Base-by-base conservation (phyloP, 768 basidiomycete species). In the Nevesoporus exiguus region DNA sequence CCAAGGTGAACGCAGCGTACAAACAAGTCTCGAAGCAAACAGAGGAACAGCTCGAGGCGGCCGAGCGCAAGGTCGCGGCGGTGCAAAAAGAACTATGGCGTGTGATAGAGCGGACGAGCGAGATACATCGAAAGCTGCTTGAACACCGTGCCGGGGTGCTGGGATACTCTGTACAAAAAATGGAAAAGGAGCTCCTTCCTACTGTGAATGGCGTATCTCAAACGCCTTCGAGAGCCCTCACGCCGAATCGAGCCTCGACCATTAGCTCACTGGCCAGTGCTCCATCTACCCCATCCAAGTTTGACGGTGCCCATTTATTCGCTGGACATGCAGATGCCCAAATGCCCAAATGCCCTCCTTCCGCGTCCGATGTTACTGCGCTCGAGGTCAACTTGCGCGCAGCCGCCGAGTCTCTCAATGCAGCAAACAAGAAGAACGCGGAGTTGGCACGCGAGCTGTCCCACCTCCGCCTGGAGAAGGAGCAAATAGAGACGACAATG, bases 121-220 rank as follows among this genome's bases (percentile, higher is more conserved):
- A 88, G 43, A 74, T 90, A 8, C 73, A 81, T 51, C 80, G 77
- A 49, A 79, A 76, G 50, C 72, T 95, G 9, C 78, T 93, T 52
- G 88, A 91, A 66, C 93, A 94, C 65, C 85, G 90, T 15, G 86
- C 93, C 0, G 88, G 83, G 1, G 90, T 94, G 1, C 82, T 95
- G 14, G 85, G 86, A 33, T 76, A 81, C 54, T 83, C 86, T 3
- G 78, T 93, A 15, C 80, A 83, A 41, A 79, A 71, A 58, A 77
- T 88, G 71, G 90, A 91, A 71, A 79, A 77, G 65, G 82, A 77
- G 61, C 67, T 74, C 53, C 69, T 61, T 37, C 61, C 56, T 33
- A 53, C 56, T 37, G 53, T 52, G 30, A 73, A 71, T 37, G 70
- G 70, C 19, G 54, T 24, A 13, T 49, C 69, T 22, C 76, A 79